Evolutionary conservation across 2,329 filamentous ascomycete genomes (phyloP).

Genomic region (Aspergillus viridinutans): DNA sequence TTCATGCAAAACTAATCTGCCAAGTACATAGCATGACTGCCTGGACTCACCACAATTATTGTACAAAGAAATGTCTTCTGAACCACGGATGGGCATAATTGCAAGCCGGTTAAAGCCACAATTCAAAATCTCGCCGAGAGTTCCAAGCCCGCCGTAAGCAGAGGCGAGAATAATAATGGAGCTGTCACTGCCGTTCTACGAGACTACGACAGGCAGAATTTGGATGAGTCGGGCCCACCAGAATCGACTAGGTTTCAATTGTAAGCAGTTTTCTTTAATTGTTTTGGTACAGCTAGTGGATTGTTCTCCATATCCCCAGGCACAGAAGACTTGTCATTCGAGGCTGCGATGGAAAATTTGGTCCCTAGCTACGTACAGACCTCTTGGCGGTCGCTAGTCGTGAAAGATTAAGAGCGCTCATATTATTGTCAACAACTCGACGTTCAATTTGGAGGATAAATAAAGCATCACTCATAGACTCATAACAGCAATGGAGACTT

Average conservation of each 20-base stretch:
- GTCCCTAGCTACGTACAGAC: neutral
- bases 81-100: neutral
- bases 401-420: neutral
- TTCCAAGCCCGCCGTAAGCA: neutral
- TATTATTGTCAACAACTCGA: neutral
- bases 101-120: neutral
- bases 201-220: neutral
- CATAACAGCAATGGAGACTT: neutral
- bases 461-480: neutral
- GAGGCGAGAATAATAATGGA: neutral
- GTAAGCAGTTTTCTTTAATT: neutral
- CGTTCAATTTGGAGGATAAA: neutral
- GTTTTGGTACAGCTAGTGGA: neutral
- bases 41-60: neutral
- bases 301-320: neutral
- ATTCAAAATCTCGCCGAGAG: neutral
- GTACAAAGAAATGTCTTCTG: neutral
- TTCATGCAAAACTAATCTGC: neutral
- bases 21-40: neutral
- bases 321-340: neutral
- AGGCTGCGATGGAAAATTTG: neutral
- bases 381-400: neutral
- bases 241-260: neutral
- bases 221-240: neutral
- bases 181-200: neutral